Evolutionary conservation across 306 rosid genomes (phyloP).

Genomic region (Echinosophora koreensis): DNA sequence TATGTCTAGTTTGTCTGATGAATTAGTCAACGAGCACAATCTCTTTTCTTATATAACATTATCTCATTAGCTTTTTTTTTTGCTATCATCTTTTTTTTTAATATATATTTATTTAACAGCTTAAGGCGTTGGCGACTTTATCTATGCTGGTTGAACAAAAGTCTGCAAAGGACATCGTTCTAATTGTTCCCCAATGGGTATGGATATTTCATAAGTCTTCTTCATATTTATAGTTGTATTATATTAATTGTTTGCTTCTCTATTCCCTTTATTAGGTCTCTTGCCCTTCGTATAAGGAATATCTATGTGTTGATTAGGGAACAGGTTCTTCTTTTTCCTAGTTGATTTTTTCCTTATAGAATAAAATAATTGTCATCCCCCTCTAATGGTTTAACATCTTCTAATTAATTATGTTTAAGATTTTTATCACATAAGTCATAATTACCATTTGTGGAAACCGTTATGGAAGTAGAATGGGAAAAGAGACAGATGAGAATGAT

Average conservation of each 20-base stretch:
- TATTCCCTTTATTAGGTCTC: constrained; percentile 28
- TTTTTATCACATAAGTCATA: neutral
- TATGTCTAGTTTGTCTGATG: constrained; percentile 35
- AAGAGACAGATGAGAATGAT: constrained; percentile 1
- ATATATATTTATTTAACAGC: constrained; percentile 56
- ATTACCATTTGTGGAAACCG: constrained; percentile 30
- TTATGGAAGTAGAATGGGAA: neutral
- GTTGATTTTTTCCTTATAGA: neutral
- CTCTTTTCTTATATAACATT: constrained; percentile 36
- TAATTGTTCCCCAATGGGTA: constrained; percentile 96
- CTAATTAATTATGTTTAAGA: neutral
- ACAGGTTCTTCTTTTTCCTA: constrained; percentile 29
- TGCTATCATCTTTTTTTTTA: neutral
- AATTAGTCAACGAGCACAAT: constrained; percentile 31
- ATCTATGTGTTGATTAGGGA: constrained; percentile 21
- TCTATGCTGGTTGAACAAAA: constrained; percentile 74
- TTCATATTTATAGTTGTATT: neutral
- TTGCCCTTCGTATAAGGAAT: constrained; percentile 4
- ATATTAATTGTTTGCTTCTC: constrained; percentile 5
- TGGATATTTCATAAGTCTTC: constrained; percentile 35
- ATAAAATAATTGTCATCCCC: neutral
- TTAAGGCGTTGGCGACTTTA: constrained; percentile 84
- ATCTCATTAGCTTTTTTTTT: constrained; percentile 39
- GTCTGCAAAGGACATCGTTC: constrained; percentile 69
- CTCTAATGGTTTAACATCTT: constrained; percentile 15